A percentile compares a stretch with the other conserved stretches of the same genome.
phyloP scores from a whole-genome alignment of 768 basidiomycete genomes.

The Zangia roseola region DNA sequence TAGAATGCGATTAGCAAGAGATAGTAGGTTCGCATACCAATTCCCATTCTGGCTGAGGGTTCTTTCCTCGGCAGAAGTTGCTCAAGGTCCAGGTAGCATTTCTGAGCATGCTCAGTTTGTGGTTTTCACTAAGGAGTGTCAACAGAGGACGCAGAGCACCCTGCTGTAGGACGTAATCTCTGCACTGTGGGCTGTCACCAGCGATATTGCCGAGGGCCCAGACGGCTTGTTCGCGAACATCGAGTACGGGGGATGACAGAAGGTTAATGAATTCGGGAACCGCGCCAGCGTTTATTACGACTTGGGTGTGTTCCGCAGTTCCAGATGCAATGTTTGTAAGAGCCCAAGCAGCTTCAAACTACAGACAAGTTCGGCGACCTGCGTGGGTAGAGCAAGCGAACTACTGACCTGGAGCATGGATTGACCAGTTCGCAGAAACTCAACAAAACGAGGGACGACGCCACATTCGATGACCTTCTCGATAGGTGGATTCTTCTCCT shows the following conservation, averaged over 20 bases:
- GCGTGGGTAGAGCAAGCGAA: slow-evolving; percentile 6
- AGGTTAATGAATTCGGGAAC: slow-evolving; percentile 98
- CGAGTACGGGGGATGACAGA: slow-evolving; percentile 88
- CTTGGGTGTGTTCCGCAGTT: slow-evolving; percentile 97
- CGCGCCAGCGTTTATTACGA: slow-evolving; percentile 91
- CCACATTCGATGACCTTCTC: slow-evolving; percentile 97
- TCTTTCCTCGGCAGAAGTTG: slow-evolving; percentile 99
- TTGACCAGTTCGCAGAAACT: slow-evolving; percentile 80
- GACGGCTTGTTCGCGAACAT: slow-evolving; percentile 98
- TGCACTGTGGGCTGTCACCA: slow-evolving; percentile 95
- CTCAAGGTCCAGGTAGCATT: slow-evolving; percentile 99
- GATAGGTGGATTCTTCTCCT: slow-evolving; percentile 99
- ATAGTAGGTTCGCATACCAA: slow-evolving; percentile 53
- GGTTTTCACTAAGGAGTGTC: slow-evolving; percentile 87
- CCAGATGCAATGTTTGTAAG: slow-evolving; percentile 98
- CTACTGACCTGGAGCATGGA: slow-evolving; percentile 78
- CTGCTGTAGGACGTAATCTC: slow-evolving; percentile 93
- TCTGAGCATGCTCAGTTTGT: slow-evolving; percentile 97
- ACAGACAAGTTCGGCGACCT: slow-evolving; percentile 5
- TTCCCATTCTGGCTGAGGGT: slow-evolving; percentile 98
- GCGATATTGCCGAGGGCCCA: slow-evolving; percentile 99
- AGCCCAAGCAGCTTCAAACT: slow-evolving; percentile 99
- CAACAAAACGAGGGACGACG: slow-evolving; percentile 95
- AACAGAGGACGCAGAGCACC: slow-evolving; percentile 93
- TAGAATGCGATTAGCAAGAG: slow-evolving; percentile 11